These are phyloP conservation scores for Phytophthora lateralis DNA, from an alignment of 352 stramenopile species.

Conservation along the genomic window DNA sequence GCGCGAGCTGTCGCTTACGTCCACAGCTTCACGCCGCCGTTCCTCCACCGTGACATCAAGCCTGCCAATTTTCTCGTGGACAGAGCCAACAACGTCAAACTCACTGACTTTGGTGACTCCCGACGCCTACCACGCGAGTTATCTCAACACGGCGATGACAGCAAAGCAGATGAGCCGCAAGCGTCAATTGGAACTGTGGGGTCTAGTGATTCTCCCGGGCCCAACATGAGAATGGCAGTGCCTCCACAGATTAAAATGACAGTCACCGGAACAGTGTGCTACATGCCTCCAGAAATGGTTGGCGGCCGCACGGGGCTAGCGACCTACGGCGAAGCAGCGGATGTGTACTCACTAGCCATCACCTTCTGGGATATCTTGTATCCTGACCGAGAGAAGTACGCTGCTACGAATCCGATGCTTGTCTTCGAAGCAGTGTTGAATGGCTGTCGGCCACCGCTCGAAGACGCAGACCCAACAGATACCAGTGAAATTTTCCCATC, in stretches of 20 bases:
- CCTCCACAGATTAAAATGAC: conserved; percentile 53
- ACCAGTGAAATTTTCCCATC: conserved; percentile 29
- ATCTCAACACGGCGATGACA: conserved; percentile 1
- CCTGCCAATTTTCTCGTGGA: conserved; percentile 72
- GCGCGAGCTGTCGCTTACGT: conserved; percentile 64
- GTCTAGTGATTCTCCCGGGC: conserved; percentile 13
- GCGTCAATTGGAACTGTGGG: conserved; percentile 17
- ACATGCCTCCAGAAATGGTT: conserved; percentile 84
- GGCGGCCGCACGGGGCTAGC: conserved; percentile 46
- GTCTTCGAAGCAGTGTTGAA: conserved; percentile 59
- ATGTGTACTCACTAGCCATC: conserved; percentile 76
- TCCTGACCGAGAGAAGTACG: conserved; percentile 55
- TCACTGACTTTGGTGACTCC: conserved; percentile 74
- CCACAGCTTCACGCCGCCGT: conserved; percentile 64
- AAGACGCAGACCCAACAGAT: conserved; percentile 17
- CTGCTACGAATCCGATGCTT: conserved; percentile 42
- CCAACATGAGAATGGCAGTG: conserved; percentile 3
- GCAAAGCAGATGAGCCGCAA: conserved; percentile 11
- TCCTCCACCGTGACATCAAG: conserved; percentile 74
- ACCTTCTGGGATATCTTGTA: conserved; percentile 81
- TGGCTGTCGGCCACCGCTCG: conserved; percentile 52
- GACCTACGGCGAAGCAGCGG: conserved; percentile 64
- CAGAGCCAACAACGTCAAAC: conserved; percentile 52
- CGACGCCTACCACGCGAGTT: conserved; percentile 40
- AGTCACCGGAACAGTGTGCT: conserved; percentile 71